phyloP scores from a whole-genome alignment of 768 basidiomycete genomes.

The Dioszegia crocea region DNA sequence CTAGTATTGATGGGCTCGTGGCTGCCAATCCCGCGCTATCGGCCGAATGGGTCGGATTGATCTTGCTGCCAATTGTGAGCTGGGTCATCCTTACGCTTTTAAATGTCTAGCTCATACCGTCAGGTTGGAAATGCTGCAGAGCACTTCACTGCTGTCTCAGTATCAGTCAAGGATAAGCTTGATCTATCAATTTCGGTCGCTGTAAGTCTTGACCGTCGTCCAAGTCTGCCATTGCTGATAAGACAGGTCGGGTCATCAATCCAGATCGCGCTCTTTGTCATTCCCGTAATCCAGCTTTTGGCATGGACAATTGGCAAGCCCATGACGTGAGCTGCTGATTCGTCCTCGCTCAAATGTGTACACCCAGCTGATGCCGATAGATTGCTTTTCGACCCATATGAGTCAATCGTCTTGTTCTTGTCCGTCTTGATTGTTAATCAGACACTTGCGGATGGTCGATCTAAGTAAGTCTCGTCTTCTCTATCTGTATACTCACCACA shows the following conservation, averaged over 20 bases:
- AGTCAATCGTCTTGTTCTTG: conserved; percentile 61
- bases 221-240: conserved; percentile 45
- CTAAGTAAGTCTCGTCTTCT: conserved; percentile 24
- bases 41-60: conserved; percentile 80
- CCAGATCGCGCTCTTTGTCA: conserved; percentile 53
- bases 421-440: conserved; percentile 73
- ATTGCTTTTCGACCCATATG: conserved; percentile 56
- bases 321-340: conserved; percentile 32
- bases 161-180: conserved; percentile 79
- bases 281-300: conserved; percentile 63
- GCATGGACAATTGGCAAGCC: conserved; percentile 75
- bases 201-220: conserved; percentile 49
- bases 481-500: neutral
- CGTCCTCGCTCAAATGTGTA: no score
- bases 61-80: conserved; percentile 79
- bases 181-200: conserved; percentile 83
- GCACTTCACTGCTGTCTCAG: conserved; percentile 85
- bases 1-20: conserved; percentile 74
- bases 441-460: conserved; percentile 66
- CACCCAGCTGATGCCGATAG: conserved; percentile 13
- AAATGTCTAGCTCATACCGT: neutral
- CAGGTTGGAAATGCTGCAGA: conserved; percentile 54
- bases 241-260: conserved; percentile 63
- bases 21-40: conserved; percentile 56
- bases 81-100: neutral